Evolutionary conservation across 768 basidiomycete genomes (phyloP), one percentile per base, ranked within the genome.

Genomic region (Leccinum pellstonianum): DNA sequence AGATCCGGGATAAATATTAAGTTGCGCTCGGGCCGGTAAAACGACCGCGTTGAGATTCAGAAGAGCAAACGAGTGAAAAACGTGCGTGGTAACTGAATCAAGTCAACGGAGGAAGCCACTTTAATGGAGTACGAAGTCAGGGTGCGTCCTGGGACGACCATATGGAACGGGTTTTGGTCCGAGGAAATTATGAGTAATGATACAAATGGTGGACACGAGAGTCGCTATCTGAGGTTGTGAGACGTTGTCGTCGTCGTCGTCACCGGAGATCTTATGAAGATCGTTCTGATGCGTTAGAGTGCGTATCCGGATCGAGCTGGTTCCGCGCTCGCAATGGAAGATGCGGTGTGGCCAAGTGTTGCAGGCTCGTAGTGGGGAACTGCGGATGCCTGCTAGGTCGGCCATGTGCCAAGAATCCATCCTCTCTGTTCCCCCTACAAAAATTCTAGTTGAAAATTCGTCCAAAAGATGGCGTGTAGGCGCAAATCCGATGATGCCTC

Each of bases 131-230:
- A 62, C 54, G 67, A 64, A 68, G 61, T 56, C 64, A 62, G 53
- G 52, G 56, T 55, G 59, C 55, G 62, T 67, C 64, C 58, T 62
- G 65, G 68, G 53, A 62, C 55, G 63, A 64, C 69, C 64, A 55
- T 55, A 58, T 21, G 58, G 55, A 62, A 57, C 55, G 55, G 55
- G 57, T 52, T 52, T 67, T 51, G 61, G 63, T 71, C 71, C 57
- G 58, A 69, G 68, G 62, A 59, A 61, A 57, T 73, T 71, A 72
- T 72, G 72, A 74, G 70, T 72, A 74, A 74, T 74, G 66, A 71
- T 71, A 71, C 70, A 71, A 62, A 60, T 43, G 52, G 58, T 9
- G 33, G 52, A 23, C 17, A 53, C 52, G 52, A 23, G 23, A 19
- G 52, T 53, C 35, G 52, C 52, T 53, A 53, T 53, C 47, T 17